These are phyloP conservation scores for Penicillium nordicum DNA, from an alignment of 2,329 filamentous ascomycete genomes.

Conservation along the genomic window DNA sequence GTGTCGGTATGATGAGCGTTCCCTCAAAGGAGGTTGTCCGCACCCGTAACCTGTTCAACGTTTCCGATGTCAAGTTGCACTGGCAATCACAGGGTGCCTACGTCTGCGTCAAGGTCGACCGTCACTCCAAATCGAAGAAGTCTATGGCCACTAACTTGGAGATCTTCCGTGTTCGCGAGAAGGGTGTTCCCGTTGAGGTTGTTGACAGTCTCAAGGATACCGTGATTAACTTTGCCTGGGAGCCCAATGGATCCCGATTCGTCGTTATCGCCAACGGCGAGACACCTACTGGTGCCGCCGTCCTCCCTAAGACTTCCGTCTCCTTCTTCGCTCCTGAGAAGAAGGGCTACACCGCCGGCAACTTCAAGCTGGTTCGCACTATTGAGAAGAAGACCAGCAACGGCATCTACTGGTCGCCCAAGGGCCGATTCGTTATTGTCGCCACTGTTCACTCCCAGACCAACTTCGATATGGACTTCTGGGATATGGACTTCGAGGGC, in stretches of 20 bases:
- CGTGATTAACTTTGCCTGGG: conserved; percentile 99
- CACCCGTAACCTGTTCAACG: conserved; percentile 95
- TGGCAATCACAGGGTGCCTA: conserved; percentile 96
- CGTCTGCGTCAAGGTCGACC: conserved; percentile 96
- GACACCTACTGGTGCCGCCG: conserved; percentile 70
- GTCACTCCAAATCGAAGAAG: conserved; percentile 99
- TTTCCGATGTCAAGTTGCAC: conserved; percentile 95
- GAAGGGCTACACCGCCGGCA: conserved; percentile 77
- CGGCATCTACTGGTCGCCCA: conserved; percentile 97
- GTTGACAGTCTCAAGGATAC: conserved; percentile 97
- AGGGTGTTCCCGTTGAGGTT: conserved; percentile 96
- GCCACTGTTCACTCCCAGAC: conserved; percentile 90
- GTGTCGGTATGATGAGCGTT: conserved; percentile 93
- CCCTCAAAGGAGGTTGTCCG: conserved; percentile 92
- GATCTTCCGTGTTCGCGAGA: conserved; percentile 96
- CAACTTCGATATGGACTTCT: conserved; percentile 95
- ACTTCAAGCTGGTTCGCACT: conserved; percentile 94
- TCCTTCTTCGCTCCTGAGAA: conserved; percentile 98
- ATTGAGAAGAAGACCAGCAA: conserved; percentile 99
- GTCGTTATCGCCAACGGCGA: conserved; percentile 95
- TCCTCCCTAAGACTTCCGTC: conserved; percentile 89
- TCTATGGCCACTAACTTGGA: conserved; percentile 94
- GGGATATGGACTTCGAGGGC: conserved; percentile 95
- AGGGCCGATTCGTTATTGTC: conserved; percentile 89
- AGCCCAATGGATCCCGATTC: conserved; percentile 95